phyloP scores from a whole-genome alignment of 108 stramenopile species.

The Pseudonitzschia delicatissima region DNA sequence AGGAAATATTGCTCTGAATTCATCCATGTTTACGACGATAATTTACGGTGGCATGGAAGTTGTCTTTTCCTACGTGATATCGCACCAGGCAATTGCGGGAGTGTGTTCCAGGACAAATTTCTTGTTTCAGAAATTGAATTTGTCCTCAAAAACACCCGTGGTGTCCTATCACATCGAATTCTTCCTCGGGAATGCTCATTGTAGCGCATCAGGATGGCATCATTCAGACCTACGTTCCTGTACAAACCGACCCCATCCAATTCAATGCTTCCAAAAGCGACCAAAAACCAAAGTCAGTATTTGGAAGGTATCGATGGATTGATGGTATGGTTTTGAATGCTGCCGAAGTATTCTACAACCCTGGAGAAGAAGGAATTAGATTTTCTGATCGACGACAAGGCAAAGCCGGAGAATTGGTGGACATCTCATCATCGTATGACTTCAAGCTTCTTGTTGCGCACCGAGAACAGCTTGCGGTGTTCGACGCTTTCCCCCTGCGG shows the following conservation, averaged over 20 bases:
- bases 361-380: conserved; percentile 3
- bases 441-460: conserved; percentile 57
- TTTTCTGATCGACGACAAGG: conserved; percentile 25
- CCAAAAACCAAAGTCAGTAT: conserved; percentile 11
- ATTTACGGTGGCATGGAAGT: conserved; percentile 64
- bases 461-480: conserved; percentile 65
- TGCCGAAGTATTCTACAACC: conserved; percentile 17
- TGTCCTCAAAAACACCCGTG: conserved; percentile 24
- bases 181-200: conserved; percentile 25
- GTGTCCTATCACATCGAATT: conserved; percentile 32
- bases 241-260: conserved; percentile 18
- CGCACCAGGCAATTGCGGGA: conserved; percentile 22
- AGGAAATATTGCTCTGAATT: neutral
- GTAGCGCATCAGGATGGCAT: conserved; percentile 35
- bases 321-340: conserved; percentile 23
- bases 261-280: neutral
- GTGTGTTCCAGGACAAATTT: conserved; percentile 66
- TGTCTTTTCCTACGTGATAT: conserved; percentile 40
- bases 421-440: conserved; percentile 39
- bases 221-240: conserved; percentile 36
- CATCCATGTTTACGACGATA: conserved; percentile 26
- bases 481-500: conserved; percentile 33
- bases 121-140: conserved; percentile 51
- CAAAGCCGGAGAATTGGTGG: conserved; percentile 23
- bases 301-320: conserved; percentile 31